Evolutionary conservation across 208 protist species (phyloP), one percentile per base, ranked within the genome.

Genomic region (Crithidia sp.): DNA sequence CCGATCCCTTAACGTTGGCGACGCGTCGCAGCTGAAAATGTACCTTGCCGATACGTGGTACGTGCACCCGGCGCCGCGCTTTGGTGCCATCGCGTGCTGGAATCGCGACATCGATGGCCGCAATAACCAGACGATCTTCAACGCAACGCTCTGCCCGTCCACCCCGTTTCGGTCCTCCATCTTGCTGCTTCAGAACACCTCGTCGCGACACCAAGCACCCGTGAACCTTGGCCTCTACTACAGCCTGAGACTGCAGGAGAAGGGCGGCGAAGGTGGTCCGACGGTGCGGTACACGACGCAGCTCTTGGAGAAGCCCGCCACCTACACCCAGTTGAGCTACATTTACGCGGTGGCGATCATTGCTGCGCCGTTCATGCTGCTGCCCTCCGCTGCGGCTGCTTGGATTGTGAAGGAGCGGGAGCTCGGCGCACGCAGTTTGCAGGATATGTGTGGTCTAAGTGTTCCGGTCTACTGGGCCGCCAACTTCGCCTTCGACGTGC

Each of bases 391-490:
- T 59, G 52, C 69, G 5, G 78, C 93, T 0, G 74, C 75, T 3
- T 92, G 82, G 78, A 56, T 95, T 5, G 88, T 95, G 59, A 92
- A 85, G 77, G 90, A 95, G 76, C 86, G 87, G 9, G 73, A 90
- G 64, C 86, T 74, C 71, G 88, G 83, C 36, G 60, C 87, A 2
- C 76, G 81, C 49, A 88, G 92, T 54, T 41, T 95, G 72, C 90
- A 95, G 79, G 82, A 81, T 43, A 63, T 95, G 40, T 90, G 79
- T 36, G 90, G 90, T 19, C 70, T 94, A 17, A 56, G 59, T 14
- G 79, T 84, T 57, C 76, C 71, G 6, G 58, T 88, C 3, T 94
- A 94, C 71, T 94, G 87, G 87, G 12, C 77, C 8, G 47, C 78
- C 37, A 91, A 82, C 62, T 85, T 87, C 17, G 7, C 82, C 5